Conservation (phyloP, 2,329 filamentous ascomycete genomes). For the Aciculosporium take region DNA sequence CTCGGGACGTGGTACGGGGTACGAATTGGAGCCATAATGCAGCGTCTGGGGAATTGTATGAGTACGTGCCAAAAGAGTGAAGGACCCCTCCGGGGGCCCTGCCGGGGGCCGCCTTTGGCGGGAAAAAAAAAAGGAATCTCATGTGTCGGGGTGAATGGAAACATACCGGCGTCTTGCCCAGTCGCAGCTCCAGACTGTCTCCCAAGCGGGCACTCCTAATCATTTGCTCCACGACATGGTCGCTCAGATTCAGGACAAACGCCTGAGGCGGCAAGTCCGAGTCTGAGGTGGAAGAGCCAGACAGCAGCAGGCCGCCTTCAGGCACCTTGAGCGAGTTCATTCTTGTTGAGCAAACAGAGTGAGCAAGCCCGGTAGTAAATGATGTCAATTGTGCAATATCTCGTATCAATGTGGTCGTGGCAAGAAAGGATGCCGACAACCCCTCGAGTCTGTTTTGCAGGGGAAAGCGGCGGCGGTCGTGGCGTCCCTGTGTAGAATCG, state of each 20-base stretch:
- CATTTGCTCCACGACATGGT: constrained; percentile 46
- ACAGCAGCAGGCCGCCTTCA: constrained; percentile 42
- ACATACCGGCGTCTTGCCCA: constrained; percentile 48
- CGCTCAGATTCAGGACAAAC: constrained; percentile 42
- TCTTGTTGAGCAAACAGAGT: constrained; percentile 8
- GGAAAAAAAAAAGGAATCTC: constrained; percentile 2
- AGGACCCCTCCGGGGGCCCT: too few species aligned
- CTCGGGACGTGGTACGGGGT: constrained; percentile 29
- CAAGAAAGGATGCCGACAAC: neutral
- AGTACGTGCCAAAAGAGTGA: neutral
- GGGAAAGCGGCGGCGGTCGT: neutral
- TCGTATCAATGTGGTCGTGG: neutral
- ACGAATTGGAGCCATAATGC: constrained; percentile 36
- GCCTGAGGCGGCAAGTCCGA: constrained; percentile 37
- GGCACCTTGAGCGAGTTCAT: constrained; percentile 44
- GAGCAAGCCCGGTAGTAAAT: neutral
- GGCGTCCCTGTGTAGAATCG: neutral
- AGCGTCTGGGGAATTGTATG: constrained; percentile 28
- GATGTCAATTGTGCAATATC: neutral
- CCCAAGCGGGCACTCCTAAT: constrained; percentile 45
- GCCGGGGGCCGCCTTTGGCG: neutral
- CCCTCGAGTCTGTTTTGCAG: neutral
- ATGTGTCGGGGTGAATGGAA: neutral
- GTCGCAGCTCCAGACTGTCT: constrained; percentile 39
- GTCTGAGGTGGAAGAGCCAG: constrained; percentile 31